Conservation (phyloP, 2,329 filamentous ascomycete genomes). For the Amylocarpus encephaloides region DNA sequence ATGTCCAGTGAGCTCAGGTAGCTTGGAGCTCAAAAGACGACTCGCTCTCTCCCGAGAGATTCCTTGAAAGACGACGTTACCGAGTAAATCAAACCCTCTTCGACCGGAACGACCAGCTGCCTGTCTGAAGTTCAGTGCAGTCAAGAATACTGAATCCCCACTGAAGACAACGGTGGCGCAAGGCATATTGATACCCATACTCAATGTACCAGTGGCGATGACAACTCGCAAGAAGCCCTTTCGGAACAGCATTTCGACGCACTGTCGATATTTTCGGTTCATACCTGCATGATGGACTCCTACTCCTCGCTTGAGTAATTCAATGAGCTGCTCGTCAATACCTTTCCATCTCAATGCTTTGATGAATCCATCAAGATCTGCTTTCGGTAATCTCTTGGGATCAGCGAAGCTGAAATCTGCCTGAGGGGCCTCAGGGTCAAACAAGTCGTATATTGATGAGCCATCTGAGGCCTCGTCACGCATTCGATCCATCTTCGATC, state of each 20-base stretch:
- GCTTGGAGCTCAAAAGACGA: constrained; percentile 63
- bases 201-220: constrained; percentile 69
- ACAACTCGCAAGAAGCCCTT: constrained; percentile 65
- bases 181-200: constrained; percentile 77
- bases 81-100: constrained; percentile 72
- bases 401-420: constrained; percentile 63
- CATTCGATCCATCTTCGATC: constrained; percentile 50
- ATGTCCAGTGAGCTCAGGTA: constrained; percentile 70
- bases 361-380: constrained; percentile 53
- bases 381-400: constrained; percentile 47
- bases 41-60: constrained; percentile 55
- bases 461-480: constrained; percentile 52
- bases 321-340: constrained; percentile 48
- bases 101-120: constrained; percentile 71
- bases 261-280: constrained; percentile 70
- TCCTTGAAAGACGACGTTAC: constrained; percentile 73
- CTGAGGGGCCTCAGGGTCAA: constrained; percentile 59
- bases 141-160: constrained; percentile 67
- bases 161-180: constrained; percentile 76
- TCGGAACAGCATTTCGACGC: constrained; percentile 68
- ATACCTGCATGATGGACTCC: constrained; percentile 76
- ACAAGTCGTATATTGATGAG: constrained; percentile 52
- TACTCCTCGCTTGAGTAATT: constrained; percentile 59
- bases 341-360: constrained; percentile 44
- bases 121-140: constrained; percentile 70